Conservation (phyloP, 140 eudicot genomes). For the Ambrosia hybrid region DNA sequence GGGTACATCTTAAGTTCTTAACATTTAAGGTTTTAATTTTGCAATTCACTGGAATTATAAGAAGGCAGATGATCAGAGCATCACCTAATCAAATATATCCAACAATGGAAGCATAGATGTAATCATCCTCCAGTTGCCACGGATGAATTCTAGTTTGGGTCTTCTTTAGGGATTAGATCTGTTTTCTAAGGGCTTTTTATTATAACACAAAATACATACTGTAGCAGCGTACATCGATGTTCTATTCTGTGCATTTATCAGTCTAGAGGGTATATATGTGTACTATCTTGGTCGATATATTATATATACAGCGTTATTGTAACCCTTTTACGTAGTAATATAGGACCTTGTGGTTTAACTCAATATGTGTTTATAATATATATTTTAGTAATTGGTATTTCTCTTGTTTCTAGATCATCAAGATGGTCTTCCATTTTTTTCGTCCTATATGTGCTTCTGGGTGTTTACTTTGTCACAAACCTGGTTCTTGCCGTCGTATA, state of each 20-base stretch:
- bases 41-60: neutral
- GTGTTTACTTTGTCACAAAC: slow-evolving; percentile 97
- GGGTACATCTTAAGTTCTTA: neutral
- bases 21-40: neutral
- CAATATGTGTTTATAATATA: slow-evolving; percentile 4
- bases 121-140: no score
- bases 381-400: slow-evolving; percentile 1
- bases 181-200: no score
- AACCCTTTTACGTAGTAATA: neutral
- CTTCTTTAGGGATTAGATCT: no score
- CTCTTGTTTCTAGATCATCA: slow-evolving; percentile 56
- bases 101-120: no score
- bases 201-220: no score
- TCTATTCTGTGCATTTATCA: no score
- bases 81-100: no score
- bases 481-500: slow-evolving; percentile 97
- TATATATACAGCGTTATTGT: no score
- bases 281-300: neutral
- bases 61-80: no score
- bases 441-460: slow-evolving; percentile 82
- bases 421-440: slow-evolving; percentile 82
- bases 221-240: no score
- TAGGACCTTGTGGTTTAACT: neutral
- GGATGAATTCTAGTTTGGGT: no score
- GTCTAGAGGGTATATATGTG: slow-evolving; percentile 4